These are phyloP conservation scores for Aspergillus phoenicis DNA, from an alignment of 2,329 filamentous ascomycete species.

Conservation along the genomic window DNA sequence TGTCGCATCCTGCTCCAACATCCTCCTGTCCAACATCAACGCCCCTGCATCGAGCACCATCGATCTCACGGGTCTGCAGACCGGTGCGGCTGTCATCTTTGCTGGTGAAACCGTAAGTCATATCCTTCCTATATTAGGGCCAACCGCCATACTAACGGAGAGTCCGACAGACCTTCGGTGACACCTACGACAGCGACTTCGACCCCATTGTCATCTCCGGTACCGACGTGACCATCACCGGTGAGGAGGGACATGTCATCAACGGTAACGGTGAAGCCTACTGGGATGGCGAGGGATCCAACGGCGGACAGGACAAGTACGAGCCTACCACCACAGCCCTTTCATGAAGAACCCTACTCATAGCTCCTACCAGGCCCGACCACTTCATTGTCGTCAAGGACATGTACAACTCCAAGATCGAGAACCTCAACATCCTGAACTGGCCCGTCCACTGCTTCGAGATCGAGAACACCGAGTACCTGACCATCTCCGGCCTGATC, in stretches of 20 bases:
- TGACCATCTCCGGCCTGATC: slow-evolving; percentile 41
- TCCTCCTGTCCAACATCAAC: slow-evolving; percentile 45
- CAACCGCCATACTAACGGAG: neutral
- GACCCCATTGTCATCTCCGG: slow-evolving; percentile 44
- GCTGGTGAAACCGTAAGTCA: slow-evolving; percentile 36
- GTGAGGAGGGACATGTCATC: slow-evolving; percentile 37
- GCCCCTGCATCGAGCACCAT: slow-evolving; percentile 45
- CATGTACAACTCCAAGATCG: slow-evolving; percentile 42
- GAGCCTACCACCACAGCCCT: neutral
- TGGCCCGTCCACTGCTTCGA: slow-evolving; percentile 46
- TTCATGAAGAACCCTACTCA: neutral
- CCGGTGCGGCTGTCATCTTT: slow-evolving; percentile 48
- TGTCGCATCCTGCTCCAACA: slow-evolving; percentile 45
- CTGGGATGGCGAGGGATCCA: slow-evolving; percentile 52
- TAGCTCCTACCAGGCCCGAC: slow-evolving; percentile 31
- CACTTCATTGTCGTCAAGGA: slow-evolving; percentile 46
- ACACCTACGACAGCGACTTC: slow-evolving; percentile 41
- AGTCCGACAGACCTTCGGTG: slow-evolving; percentile 35
- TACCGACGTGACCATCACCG: slow-evolving; percentile 45
- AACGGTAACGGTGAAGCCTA: slow-evolving; percentile 46
- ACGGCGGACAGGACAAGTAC: slow-evolving; percentile 42
- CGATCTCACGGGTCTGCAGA: slow-evolving; percentile 44
- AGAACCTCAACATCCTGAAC: slow-evolving; percentile 45
- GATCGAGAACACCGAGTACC: slow-evolving; percentile 35
- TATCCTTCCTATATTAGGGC: neutral